Conservation (phyloP, 176 grass and related monocot genomes). For the Oryza rufipogon region DNA sequence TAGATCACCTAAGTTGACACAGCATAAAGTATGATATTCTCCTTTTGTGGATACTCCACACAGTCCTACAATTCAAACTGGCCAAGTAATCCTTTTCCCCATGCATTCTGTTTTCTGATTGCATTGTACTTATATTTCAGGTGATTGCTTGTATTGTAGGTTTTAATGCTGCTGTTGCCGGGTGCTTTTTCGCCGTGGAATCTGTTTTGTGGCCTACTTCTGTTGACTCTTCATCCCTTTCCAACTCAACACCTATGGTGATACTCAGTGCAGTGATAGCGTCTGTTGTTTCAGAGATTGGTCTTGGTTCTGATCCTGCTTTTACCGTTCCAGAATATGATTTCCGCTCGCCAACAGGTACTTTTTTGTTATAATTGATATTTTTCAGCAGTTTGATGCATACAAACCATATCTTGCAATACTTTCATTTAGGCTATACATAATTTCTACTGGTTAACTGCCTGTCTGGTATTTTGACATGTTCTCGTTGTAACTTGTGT, state of each 20-base stretch:
- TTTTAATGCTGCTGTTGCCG: slow-evolving; percentile 96
- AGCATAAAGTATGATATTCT: not conserved
- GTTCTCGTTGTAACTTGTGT: not conserved
- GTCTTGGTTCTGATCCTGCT: slow-evolving; percentile 86
- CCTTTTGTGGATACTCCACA: slow-evolving; percentile 8
- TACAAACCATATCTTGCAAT: slow-evolving; percentile 22
- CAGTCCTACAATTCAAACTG: slow-evolving; percentile 1
- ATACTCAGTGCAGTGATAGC: slow-evolving; percentile 97
- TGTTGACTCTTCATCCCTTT: slow-evolving; percentile 63
- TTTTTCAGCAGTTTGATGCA: slow-evolving; percentile 19
- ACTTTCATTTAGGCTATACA: not conserved
- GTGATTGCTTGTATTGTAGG: slow-evolving; percentile 73
- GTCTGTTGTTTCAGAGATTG: slow-evolving; percentile 87
- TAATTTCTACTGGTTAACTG: slow-evolving; percentile 1
- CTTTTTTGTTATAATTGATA: slow-evolving; percentile 29
- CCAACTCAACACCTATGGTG: slow-evolving; percentile 87
- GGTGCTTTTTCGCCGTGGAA: slow-evolving; percentile 97
- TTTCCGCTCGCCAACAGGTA: slow-evolving; percentile 94
- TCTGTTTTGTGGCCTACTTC: slow-evolving; percentile 94
- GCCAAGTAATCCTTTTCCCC: not conserved
- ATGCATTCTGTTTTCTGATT: slow-evolving; percentile 42
- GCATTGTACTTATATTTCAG: slow-evolving; percentile 64
- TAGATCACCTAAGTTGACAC: not conserved
- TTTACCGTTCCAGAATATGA: slow-evolving; percentile 91
- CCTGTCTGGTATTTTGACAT: slow-evolving; percentile 18